Base-by-base conservation (phyloP, 164 flowering plant genomes). In the Liriodendron chinense region DNA sequence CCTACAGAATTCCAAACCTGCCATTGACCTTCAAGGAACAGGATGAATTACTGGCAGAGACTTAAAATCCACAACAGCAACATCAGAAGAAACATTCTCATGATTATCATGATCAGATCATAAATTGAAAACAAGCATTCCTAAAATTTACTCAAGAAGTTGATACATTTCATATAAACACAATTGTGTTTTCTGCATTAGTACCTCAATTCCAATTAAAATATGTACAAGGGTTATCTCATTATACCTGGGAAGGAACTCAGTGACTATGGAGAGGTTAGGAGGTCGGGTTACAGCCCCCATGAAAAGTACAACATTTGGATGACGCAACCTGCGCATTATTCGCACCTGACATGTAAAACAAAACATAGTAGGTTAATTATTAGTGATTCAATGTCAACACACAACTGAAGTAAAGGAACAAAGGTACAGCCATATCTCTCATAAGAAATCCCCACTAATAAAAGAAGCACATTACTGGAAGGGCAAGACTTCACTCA, bases 251-350 rank as follows among this genome's bases (percentile, higher is more conserved):
- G 99, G 99, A 80, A 96, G 96, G 82, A 87, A 93, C 83, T 94
- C 99, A 0, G 97, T 86, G 69, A 96, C 81, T 79, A 96, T 96
- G n/a, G 98, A 96, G 66, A 96, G 97, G 82, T 94, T 84, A 47
- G 98, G 99, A 63, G 99, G 98, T 50, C 98, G 96, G 71, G 99
- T 96, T 47, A 96, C 98, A 80, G 99, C 99, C 79, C 99, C 99
- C 91, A 96, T 85, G 70, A 96, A 96, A 79, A 87, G 91, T 70
- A 96, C 98, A 68, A 96, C 91, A 87, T 94, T 96, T 84, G 98
- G 99, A 93, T 94, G 98, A 5, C 98, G 97, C 84, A 96, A 81
- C 78, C 94, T 83, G 48, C 89, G 97, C 99, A 96, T 96, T 77
- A 96, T 94, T 28, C 93, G 88, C 69, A 96, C 98, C 98, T 94